Base-by-base conservation (phyloP, 1,284 basidiomycete species). In the Trichosporon sp. region DNA sequence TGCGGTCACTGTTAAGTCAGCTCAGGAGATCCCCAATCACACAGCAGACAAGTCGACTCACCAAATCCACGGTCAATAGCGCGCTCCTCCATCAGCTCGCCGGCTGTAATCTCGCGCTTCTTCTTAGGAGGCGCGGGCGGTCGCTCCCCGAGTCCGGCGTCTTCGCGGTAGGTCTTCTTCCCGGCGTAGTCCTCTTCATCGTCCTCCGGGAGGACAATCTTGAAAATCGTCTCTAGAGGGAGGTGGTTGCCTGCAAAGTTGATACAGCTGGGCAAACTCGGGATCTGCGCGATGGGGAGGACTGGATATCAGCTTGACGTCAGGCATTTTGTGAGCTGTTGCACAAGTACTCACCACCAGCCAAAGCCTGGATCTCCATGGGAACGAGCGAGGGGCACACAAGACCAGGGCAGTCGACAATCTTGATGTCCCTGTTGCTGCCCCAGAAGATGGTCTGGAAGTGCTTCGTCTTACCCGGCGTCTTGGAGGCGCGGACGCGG, bases 401-500 rank as follows among this genome's bases (percentile, higher is more conserved):
- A 13, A 94, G 84, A 9, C 91, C 91, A 0, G 91, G 91, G 70
- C 91, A 92, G 76, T 92, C 90, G 27, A 91, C 90, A 32, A 94
- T 84, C 57, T 89, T 88, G 65, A 95, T 84, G 66, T 90, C 87
- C 1, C 83, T 80, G 46, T 88, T 91, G 29, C 32, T 59, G 4
- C 75, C 77, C 89, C 89, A 94, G 77, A 89, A 94, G 57, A 92
- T 85, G 0, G 93, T 95, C 78, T 95, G 92, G 76, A 92, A 94
- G 75, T 95, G 92, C 78, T 94, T 95, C 2, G 92, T 95, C 90
- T 96, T 96, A 64, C 94, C 94, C 1, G 94, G 93, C 0, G 91
- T 95, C 67, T 88, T 87, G 4, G 90, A 93, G 3, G 93, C 92
- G 67, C 88, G 85, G 1, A 95, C 93, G 74, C 86, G 89, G 59